Conservation (phyloP, 2,329 filamentous ascomycete species). For the Pezicula neosporulosa region DNA sequence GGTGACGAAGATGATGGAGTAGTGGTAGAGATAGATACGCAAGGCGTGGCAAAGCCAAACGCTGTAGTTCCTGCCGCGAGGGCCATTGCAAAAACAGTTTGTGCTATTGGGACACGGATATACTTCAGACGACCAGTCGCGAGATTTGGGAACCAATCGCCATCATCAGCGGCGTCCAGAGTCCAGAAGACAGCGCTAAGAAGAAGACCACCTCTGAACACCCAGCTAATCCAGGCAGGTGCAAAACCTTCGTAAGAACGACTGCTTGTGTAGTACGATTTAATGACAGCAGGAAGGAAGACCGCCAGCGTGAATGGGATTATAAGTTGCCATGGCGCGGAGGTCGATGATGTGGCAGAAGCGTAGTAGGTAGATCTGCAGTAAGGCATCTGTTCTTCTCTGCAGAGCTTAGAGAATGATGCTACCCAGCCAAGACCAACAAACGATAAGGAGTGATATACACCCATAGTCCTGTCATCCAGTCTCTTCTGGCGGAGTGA, state of each 20-base stretch:
- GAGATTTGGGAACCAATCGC: constrained; percentile 66
- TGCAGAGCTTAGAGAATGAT: constrained; percentile 86
- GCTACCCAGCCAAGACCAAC: constrained; percentile 73
- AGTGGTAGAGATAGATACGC: constrained; percentile 65
- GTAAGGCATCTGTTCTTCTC: constrained; percentile 97
- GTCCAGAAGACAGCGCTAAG: constrained; percentile 82
- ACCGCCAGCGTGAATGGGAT: constrained; percentile 76
- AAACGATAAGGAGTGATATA: constrained; percentile 84
- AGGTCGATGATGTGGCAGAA: constrained; percentile 87
- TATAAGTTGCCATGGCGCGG: constrained; percentile 80
- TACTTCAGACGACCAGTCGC: constrained; percentile 65
- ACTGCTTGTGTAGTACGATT: constrained; percentile 77
- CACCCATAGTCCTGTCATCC: constrained; percentile 68
- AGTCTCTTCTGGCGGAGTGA: constrained; percentile 69
- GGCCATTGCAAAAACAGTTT: constrained; percentile 74
- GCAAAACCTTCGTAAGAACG: constrained; percentile 86
- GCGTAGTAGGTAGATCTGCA: constrained; percentile 96
- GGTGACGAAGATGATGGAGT: constrained; percentile 17
- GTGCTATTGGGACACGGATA: constrained; percentile 72
- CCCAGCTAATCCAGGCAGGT: constrained; percentile 77
- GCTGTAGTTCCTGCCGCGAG: constrained; percentile 81
- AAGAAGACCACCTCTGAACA: constrained; percentile 72
- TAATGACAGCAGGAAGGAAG: constrained; percentile 70
- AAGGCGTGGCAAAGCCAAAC: constrained; percentile 82
- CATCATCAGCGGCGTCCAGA: constrained; percentile 84